Conservation (phyloP, 202 grass and related monocot genomes). For the Dendrocalamus latiflorus region DNA sequence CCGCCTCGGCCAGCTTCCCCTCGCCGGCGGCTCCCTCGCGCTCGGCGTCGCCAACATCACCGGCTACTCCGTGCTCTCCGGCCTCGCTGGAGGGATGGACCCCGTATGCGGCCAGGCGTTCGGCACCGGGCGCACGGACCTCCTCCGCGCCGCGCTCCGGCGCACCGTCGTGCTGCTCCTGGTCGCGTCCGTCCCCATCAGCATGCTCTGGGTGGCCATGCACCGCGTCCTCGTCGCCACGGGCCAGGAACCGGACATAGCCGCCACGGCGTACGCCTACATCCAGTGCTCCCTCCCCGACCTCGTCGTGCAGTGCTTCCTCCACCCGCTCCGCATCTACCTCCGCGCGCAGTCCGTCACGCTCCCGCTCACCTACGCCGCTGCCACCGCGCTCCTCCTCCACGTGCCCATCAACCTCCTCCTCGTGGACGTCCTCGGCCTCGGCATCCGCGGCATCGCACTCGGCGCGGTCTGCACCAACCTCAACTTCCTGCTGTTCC, state of each 20-base stretch:
- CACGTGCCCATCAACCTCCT: constrained; percentile 76
- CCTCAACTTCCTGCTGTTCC: constrained; percentile 66
- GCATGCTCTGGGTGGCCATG: constrained; percentile 70
- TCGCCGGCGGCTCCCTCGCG: constrained; percentile 86
- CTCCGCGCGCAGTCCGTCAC: constrained; percentile 84
- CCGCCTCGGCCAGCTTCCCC: constrained; percentile 59
- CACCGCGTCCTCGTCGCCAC: constrained; percentile 52
- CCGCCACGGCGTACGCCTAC: constrained; percentile 61
- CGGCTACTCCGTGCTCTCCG: constrained; percentile 86
- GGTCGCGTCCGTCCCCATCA: constrained; percentile 55
- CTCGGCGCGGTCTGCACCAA: constrained; percentile 67
- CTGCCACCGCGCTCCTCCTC: constrained; percentile 56
- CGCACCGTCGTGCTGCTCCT: constrained; percentile 69
- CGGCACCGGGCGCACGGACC: constrained; percentile 63
- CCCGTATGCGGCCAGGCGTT: constrained; percentile 86
- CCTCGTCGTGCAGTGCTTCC: constrained; percentile 72
- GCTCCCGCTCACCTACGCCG: constrained; percentile 78
- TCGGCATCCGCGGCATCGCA: constrained; percentile 77
- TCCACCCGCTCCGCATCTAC: constrained; percentile 94
- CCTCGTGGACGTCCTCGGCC: constrained; percentile 51
- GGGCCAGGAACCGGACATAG: constrained; percentile 71
- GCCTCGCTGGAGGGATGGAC: constrained; percentile 95
- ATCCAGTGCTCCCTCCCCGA: constrained; percentile 86
- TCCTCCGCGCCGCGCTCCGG: constrained; percentile 56
- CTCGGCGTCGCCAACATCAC: constrained; percentile 95